Evolutionary conservation across 2,329 filamentous ascomycete genomes (phyloP), one percentile per base, ranked within the genome.

Genomic region (Trichoderma breve): DNA sequence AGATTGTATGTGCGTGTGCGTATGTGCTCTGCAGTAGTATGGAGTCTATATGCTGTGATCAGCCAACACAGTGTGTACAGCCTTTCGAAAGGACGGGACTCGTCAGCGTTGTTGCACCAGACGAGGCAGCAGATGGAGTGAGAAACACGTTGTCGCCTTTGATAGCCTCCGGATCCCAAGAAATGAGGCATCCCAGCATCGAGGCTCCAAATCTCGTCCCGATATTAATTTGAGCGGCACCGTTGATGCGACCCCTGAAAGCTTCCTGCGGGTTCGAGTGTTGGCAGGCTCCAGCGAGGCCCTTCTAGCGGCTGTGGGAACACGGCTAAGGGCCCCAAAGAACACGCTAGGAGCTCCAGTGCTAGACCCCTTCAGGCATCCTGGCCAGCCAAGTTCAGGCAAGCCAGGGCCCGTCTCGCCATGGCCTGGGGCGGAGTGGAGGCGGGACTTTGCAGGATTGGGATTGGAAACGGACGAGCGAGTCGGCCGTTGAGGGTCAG

Each of bases 371-470:
- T 70, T 70, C 8, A 21, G 66, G 53, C 32, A 67, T 43, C 64
- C 64, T 39, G 36, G 66, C 26, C 66, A 51, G 26, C 36, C 66
- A 51, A 51, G 55, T 69, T 51, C 26, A 47, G 64, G 47, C 64
- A 67, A 67, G 64, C 64, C 57, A 61, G 66, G 66, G 57, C 28
- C 39, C 39, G 66, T 70, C 66, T 70, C 57, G 57, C 57, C 57
- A 70, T 68, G 47, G 65, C 21, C 30, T 36, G 47, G 63, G 47
- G 24, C 14, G 57, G 66, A 36, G 66, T 70, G 66, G 66, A 70
- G 66, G 66, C 66, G 66, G 66, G 57, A 61, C 66, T 51, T 34
- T 70, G 66, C 66, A 70, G 66, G 66, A 62, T 51, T 51, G 34
- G 55, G 66, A 51, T 34, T 69, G 66, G 55, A 68, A 43, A 28